Conservation (phyloP, 768 basidiomycete species). For the Gautieria morchelliformis region DNA sequence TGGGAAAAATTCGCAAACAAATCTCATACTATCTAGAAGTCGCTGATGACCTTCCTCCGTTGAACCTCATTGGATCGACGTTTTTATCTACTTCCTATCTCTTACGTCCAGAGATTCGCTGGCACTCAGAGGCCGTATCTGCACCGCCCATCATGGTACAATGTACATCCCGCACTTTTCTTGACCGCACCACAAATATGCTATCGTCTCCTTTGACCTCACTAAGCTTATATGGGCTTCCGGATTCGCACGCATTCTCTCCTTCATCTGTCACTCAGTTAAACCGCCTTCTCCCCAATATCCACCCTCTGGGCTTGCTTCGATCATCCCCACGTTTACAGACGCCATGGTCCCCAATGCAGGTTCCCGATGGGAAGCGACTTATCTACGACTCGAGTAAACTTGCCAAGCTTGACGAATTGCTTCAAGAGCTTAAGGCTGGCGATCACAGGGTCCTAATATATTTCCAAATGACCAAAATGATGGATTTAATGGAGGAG, state of each 20-base stretch:
- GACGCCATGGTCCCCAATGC: slow-evolving; percentile 74
- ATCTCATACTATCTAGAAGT: slow-evolving; percentile 23
- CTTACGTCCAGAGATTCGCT: slow-evolving; percentile 69
- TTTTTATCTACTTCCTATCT: slow-evolving; percentile 72
- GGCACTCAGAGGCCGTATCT: slow-evolving; percentile 77
- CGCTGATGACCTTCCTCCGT: slow-evolving; percentile 38
- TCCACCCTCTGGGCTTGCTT: slow-evolving; percentile 62
- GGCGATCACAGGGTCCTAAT: slow-evolving; percentile 90
- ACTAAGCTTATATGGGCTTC: slow-evolving; percentile 76
- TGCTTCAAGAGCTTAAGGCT: slow-evolving; percentile 88
- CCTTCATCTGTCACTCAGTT: slow-evolving; percentile 39
- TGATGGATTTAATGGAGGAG: slow-evolving; percentile 99
- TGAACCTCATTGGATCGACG: slow-evolving; percentile 49
- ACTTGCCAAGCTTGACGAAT: slow-evolving; percentile 76
- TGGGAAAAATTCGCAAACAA: slow-evolving; percentile 25
- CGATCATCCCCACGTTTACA: slow-evolving; percentile 58
- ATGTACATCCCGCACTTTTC: slow-evolving; percentile 69
- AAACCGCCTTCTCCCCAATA: slow-evolving; percentile 41
- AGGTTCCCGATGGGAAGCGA: slow-evolving; percentile 89
- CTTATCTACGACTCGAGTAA: slow-evolving; percentile 96
- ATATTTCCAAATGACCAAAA: slow-evolving; percentile 99
- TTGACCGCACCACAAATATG: slow-evolving; percentile 54
- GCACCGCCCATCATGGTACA: slow-evolving; percentile 74
- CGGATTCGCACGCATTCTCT: slow-evolving; percentile 54
- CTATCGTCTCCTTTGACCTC: slow-evolving; percentile 66